Conservation (phyloP, 148 eudicot genomes). For the Rhododendron ovatum region DNA sequence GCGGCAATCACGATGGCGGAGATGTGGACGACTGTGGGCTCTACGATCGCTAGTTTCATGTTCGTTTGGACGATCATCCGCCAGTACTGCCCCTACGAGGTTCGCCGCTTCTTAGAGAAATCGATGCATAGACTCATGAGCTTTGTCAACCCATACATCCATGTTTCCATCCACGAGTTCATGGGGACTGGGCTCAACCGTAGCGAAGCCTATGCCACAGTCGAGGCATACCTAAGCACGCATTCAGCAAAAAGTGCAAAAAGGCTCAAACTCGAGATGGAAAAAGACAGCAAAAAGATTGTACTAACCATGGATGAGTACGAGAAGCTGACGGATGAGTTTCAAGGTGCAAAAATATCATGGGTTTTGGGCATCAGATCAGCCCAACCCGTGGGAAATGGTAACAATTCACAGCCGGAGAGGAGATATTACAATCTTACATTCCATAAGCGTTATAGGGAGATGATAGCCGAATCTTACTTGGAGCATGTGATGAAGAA, state of each 20-base stretch:
- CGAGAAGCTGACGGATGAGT: slow-evolving; percentile 27
- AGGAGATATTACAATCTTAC: slow-evolving; percentile 25
- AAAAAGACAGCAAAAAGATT: slow-evolving; percentile 22
- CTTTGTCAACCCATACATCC: slow-evolving; percentile 34
- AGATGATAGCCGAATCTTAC: slow-evolving; percentile 29
- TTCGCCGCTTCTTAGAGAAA: slow-evolving; percentile 22
- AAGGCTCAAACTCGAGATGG: slow-evolving; percentile 41
- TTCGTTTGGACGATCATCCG: slow-evolving; percentile 44
- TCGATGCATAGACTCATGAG: slow-evolving; percentile 7
- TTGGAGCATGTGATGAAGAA: slow-evolving; percentile 36
- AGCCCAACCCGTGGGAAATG: not conserved
- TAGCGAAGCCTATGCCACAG: slow-evolving; percentile 31
- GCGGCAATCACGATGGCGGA: slow-evolving; percentile 21
- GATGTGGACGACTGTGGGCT: slow-evolving; percentile 27
- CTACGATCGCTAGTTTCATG: slow-evolving; percentile 39
- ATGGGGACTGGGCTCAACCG: slow-evolving; percentile 21
- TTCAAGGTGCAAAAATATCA: slow-evolving; percentile 26
- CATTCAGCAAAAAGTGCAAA: slow-evolving; percentile 30
- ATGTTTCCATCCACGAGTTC: slow-evolving; percentile 32
- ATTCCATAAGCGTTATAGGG: slow-evolving; percentile 34
- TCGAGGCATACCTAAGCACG: slow-evolving; percentile 37
- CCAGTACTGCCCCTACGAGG: slow-evolving; percentile 37
- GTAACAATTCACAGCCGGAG: slow-evolving; percentile 16
- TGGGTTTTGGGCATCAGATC: slow-evolving; percentile 23
- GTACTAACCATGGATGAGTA: slow-evolving; percentile 40